phyloP scores from a whole-genome alignment of 2,329 filamentous ascomycete genomes.

The Aspergillus luchuensis region DNA sequence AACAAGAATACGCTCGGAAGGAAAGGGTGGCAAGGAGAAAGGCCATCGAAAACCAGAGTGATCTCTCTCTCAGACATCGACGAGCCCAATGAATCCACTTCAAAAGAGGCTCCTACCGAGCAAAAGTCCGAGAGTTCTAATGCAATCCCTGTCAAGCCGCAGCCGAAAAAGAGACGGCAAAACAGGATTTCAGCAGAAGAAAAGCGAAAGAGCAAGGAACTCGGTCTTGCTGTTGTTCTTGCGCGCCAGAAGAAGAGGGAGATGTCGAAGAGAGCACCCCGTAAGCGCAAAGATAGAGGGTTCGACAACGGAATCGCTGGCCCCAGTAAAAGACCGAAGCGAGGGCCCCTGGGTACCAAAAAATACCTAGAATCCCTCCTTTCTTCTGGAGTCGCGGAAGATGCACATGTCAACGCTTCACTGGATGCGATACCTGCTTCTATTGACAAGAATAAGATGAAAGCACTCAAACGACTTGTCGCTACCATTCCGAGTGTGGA shows the following conservation, averaged over 20 bases:
- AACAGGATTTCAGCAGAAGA: constrained; percentile 21
- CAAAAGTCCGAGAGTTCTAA: neutral
- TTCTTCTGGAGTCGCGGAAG: constrained; percentile 23
- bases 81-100: neutral
- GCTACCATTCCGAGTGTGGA: constrained; percentile 32
- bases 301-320: neutral
- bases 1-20: constrained; percentile 2
- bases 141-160: neutral
- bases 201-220: constrained; percentile 14
- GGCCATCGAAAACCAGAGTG: constrained; percentile 1
- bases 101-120: neutral
- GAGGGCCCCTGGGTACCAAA: neutral
- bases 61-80: neutral
- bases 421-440: constrained; percentile 28
- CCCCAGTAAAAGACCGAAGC: constrained; percentile 6
- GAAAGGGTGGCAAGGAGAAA: constrained; percentile 11
- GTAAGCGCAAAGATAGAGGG: constrained; percentile 2
- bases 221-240: constrained; percentile 16
- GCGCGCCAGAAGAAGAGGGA: neutral
- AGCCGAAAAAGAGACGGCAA: neutral
- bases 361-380: constrained; percentile 27
- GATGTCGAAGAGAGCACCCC: neutral
- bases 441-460: constrained; percentile 25
- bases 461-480: constrained; percentile 38
- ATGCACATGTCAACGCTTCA: constrained; percentile 30